Conservation (phyloP, 1,284 basidiomycete species). For the Fomitopsis betulina region DNA sequence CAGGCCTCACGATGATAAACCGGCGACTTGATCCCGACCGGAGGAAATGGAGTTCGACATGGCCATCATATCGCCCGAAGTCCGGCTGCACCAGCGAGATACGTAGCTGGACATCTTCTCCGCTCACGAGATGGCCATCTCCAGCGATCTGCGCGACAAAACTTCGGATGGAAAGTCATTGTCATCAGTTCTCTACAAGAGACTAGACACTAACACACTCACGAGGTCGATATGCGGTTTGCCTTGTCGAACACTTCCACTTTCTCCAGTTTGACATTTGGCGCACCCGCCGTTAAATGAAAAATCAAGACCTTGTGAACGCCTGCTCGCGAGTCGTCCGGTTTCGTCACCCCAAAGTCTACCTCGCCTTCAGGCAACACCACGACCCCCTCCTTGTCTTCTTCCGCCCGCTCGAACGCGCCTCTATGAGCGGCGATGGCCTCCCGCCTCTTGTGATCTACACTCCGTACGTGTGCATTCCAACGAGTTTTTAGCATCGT, state of each 20-base stretch:
- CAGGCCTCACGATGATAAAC: conserved; percentile 22
- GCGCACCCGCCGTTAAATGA: conserved; percentile 17
- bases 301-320: conserved; percentile 1
- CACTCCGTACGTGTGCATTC: conserved; percentile 3
- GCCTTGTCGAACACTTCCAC: neutral
- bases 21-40: conserved; percentile 2
- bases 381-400: conserved; percentile 20
- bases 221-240: neutral
- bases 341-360: conserved; percentile 32
- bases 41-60: conserved; percentile 14
- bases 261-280: neutral
- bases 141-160: neutral
- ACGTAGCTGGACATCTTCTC: neutral
- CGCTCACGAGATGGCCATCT: neutral
- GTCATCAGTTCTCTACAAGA: no score
- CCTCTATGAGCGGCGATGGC: conserved; percentile 14
- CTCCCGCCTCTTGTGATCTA: conserved; percentile 5
- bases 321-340: conserved; percentile 21
- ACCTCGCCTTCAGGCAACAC: conserved; percentile 22
- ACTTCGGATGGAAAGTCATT: neutral
- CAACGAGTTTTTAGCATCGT: conserved; percentile 3
- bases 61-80: conserved; percentile 12
- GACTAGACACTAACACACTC: neutral
- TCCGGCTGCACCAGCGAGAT: conserved; percentile 6
- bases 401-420: conserved; percentile 19